Base-by-base conservation (phyloP, 352 stramenopile species). In the Pythium aristosporum region DNA sequence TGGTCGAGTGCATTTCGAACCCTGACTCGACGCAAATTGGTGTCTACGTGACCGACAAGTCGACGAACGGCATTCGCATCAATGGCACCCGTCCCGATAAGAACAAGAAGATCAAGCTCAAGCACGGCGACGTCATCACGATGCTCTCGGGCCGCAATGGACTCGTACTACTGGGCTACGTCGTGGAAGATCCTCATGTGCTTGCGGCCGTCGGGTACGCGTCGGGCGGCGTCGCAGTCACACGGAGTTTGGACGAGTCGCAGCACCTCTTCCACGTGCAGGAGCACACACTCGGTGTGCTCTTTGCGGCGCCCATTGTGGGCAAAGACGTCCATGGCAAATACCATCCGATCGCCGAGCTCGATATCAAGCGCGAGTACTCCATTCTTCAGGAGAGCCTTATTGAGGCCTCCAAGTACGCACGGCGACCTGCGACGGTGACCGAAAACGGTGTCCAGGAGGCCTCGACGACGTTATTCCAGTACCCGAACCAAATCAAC, bases 301-400 rank as follows among this genome's bases (percentile, higher is more conserved):
- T 99, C 28, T 98, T 99, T 64, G 97, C 94, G 5, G 88, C 90
- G 2, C 96, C 96, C 5, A 71, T 99, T 18, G 96, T 98, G 5
- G 95, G 91, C 28, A 92, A 91, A 63, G 92, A 98, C 68, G 80
- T 89, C 18, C 72, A 94, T 42, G 89, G 89, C 39, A 88, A 89
- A 59, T 90, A 97, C 25, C 87, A 96, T 61, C 90, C 94, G 20
- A 97, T 98, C 65, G 89, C 93, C 18, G 82, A 91, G 42, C 63
- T 93, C 34, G 85, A 91, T 25, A 81, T 93, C n/a, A 87, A 86
- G 57, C 78, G 83, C 7, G 85, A 93, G 65, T 93, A 93, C 59
- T 80, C 72, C 12, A 91, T 92, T 42, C 61, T 93, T 4, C 82
- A 89, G n/a, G 78, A 91, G 54, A 91, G 82, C 44, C 67, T 93